Evolutionary conservation across 2,329 filamentous ascomycete species (phyloP).

Genomic region (Aspergillus texensis): DNA sequence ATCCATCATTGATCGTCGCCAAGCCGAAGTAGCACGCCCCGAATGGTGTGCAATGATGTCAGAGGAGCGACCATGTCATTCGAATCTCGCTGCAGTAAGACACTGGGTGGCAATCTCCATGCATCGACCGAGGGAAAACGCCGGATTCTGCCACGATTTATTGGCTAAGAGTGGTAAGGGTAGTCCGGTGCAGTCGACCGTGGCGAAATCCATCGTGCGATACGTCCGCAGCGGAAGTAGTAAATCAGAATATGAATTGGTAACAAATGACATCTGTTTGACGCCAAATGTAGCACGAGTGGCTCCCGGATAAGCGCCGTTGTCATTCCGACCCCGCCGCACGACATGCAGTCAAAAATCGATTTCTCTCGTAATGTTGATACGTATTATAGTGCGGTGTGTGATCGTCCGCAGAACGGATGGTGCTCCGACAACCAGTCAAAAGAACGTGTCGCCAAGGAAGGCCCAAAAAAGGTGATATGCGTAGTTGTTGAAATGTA

Average conservation of each 20-base stretch:
- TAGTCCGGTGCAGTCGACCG: neutral
- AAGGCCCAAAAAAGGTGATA: neutral
- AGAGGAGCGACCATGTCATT: conserved; percentile 15
- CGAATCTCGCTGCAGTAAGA: neutral
- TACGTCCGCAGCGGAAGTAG: neutral
- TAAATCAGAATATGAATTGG: neutral
- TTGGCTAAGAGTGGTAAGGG: neutral
- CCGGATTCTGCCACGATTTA: neutral
- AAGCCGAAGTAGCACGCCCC: conserved; percentile 25
- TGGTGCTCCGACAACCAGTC: neutral
- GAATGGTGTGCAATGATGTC: conserved; percentile 33
- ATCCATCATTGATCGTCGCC: conserved; percentile 21
- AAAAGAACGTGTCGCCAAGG: neutral
- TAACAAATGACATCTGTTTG: neutral
- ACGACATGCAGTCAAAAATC: neutral
- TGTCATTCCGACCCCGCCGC: neutral
- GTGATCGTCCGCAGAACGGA: neutral
- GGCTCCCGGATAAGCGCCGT: neutral
- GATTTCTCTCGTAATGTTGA: neutral
- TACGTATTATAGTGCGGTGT: neutral
- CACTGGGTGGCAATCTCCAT: neutral
- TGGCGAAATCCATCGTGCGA: conserved; percentile 1
- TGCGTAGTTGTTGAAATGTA: neutral
- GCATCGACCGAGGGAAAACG: neutral
- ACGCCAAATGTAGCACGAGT: neutral